Evolutionary conservation across 805 yeast genomes (phyloP).

Genomic region (Myxozyma sirexii): DNA sequence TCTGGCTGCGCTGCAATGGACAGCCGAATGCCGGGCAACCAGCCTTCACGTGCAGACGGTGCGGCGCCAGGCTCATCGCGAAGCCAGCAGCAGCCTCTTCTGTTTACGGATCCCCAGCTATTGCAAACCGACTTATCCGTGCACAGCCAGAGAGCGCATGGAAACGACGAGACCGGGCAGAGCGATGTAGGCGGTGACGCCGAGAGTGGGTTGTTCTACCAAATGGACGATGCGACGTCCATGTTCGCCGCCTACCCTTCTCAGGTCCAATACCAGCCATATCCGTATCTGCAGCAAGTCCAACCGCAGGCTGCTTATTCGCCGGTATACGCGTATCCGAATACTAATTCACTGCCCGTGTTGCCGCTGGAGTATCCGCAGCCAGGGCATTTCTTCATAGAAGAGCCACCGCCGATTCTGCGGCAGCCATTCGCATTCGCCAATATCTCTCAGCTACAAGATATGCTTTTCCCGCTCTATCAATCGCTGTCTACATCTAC

Average conservation of each 20-base stretch:
- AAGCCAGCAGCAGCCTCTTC: background rate
- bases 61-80: constrained; percentile 2
- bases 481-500: background rate
- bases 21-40: no score
- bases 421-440: background rate
- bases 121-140: no score
- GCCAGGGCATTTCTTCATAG: background rate
- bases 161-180: no score
- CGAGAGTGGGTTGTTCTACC: background rate
- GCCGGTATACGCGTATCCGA: background rate
- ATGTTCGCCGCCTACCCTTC: no score
- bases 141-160: no score
- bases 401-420: background rate
- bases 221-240: background rate
- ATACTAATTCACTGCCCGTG: background rate
- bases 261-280: no score
- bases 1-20: no score
- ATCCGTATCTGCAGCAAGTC: background rate
- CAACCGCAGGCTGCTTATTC: background rate
- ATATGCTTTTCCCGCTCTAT: constrained; percentile 1
- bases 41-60: background rate
- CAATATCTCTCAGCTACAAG: constrained; percentile 3
- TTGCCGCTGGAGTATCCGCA: background rate
- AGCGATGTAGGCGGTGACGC: background rate
- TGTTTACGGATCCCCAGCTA: background rate